Evolutionary conservation across 2,329 filamentous ascomycete genomes (phyloP), one percentile per base, ranked within the genome.

Genomic region (Peltaster fructicola): DNA sequence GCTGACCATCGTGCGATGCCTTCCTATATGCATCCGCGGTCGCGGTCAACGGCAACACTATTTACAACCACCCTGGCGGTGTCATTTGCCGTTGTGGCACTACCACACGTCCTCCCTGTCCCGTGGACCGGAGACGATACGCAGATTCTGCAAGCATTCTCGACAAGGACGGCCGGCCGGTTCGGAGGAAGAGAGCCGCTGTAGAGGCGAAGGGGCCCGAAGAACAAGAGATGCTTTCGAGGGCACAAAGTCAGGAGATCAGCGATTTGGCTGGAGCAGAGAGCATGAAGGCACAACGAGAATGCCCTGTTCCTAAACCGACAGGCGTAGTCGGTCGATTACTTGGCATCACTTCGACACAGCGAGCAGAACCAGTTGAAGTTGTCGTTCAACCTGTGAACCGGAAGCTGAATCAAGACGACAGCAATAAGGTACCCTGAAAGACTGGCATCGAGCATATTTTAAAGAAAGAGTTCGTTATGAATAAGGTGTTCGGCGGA

Each of bases 301-400:
- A 90, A 47, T 98, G 88, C 46, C 88, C 88, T 0, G 72, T 98
- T 8, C 88, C 88, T 4, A 93, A 93, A 52, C 85, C 88, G 0
- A 63, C 70, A 15, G 84, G 82, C 3, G 54, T 82, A 16, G 54
- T 91, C 22, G 79, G 78, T n/a, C n/a, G n/a, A n/a, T n/a, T n/a
- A n/a, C n/a, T n/a, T n/a, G n/a, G n/a, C n/a, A n/a, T n/a, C n/a
- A n/a, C n/a, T n/a, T n/a, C n/a, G n/a, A n/a, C n/a, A n/a, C n/a
- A n/a, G n/a, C n/a, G n/a, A n/a, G n/a, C n/a, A n/a, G n/a, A n/a
- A n/a, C n/a, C n/a, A n/a, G n/a, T n/a, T n/a, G n/a, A n/a, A n/a
- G n/a, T n/a, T n/a, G n/a, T n/a, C n/a, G n/a, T n/a, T n/a, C n/a
- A n/a, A n/a, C n/a, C n/a, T n/a, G n/a, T n/a, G n/a, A n/a, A n/a